phyloP scores from a whole-genome alignment of 2,329 filamentous ascomycete genomes.

The Aureobasidium sp. region DNA sequence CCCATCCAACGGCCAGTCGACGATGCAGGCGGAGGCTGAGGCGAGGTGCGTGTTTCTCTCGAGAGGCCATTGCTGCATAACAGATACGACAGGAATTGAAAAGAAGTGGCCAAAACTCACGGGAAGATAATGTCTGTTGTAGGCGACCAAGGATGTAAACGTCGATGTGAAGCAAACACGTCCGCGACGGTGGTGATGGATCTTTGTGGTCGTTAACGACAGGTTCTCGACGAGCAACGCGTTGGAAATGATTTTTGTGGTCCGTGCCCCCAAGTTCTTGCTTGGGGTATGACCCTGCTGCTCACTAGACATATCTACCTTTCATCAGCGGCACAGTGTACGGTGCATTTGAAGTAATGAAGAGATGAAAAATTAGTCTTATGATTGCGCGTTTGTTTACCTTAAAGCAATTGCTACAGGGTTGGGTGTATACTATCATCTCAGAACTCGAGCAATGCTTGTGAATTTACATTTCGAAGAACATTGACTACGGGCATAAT shows the following conservation, averaged over 20 bases:
- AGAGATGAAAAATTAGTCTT: not conserved
- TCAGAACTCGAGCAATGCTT: no score
- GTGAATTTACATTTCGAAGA: not conserved
- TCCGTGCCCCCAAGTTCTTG: not conserved
- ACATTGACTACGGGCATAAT: not conserved
- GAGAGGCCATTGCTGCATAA: not conserved
- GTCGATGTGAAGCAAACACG: not conserved
- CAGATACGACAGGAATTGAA: not conserved
- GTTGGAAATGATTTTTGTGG: not conserved
- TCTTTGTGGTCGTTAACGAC: not conserved
- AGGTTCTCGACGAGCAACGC: not conserved
- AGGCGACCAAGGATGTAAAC: not conserved
- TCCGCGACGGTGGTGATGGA: not conserved
- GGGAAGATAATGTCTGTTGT: not conserved
- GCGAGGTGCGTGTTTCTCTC: not conserved
- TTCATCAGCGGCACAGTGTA: not conserved
- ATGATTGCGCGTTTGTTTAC: no score
- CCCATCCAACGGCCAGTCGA: not conserved
- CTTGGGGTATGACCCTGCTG: not conserved
- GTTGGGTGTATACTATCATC: no score
- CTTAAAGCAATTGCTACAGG: no score
- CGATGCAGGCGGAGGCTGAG: not conserved
- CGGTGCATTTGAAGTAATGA: no score
- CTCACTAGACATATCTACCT: not conserved
- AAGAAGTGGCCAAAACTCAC: not conserved